Base-by-base conservation (phyloP, 257 asterid genomes). In the Verbena officinalis region DNA sequence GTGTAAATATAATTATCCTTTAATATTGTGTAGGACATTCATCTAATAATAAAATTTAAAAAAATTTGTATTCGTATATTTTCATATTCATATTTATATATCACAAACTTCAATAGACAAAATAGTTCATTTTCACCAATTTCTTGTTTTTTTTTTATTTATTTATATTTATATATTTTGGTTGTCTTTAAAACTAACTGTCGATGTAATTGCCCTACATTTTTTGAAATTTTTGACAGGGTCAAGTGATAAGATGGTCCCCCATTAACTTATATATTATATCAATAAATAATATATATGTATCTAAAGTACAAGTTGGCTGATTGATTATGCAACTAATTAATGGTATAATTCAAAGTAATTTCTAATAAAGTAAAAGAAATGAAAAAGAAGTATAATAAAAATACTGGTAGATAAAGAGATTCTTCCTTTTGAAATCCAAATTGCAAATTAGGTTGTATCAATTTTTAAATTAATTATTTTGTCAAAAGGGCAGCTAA, bases 221-320 rank as follows among this genome's bases (percentile, higher is more conserved):
- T 36, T 27, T 24, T 71, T 38, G 8, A 34, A 20, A 61, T 31
- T n/a, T 23, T 66, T 54, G 78, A 45, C 70, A 65, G 20, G 34
- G 74, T 69, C 74, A 50, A 66, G 68, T 50, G 68, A 58, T 30
- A 62, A 63, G 68, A 67, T 63, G 80, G 73, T 72, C 79, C 74
- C 85, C 71, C 76, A 57, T 44, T 45, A 27, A 20, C 52, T 44
- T 62, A 30, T 12, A 54, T 17, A 55, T 55, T 69, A 67, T 55
- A 40, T 44, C 52, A 68, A 36, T 53, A 60, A 42, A 38, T 62
- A 77, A 75, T 36, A 36, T 36, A 36, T 36, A 36, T 3, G 7
- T 36, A 36, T 36, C 40, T 36, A 68, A 55, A 52, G 46, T 67
- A 34, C 62, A 44, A 34, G 63, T 70, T 77, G 73, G 62, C 71